Percentiles rank a stretch among this genome's conserved stretches.
Conservation (phyloP, 2,329 filamentous ascomycete species). For the Gaeumannomyces sp. region DNA sequence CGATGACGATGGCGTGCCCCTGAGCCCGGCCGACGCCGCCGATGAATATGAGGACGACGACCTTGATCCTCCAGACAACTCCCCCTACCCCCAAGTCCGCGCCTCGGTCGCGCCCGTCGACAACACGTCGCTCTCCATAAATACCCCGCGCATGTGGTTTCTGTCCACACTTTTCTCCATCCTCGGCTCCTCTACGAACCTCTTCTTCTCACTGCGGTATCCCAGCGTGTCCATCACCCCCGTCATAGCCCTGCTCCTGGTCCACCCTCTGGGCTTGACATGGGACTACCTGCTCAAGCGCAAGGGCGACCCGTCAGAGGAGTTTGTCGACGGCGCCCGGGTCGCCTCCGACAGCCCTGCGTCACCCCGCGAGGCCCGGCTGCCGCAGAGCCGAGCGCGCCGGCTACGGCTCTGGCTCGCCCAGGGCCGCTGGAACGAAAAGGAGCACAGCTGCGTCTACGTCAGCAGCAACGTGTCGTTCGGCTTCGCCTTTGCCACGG, state of each 20-base stretch:
- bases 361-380: conserved; percentile 13
- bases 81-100: conserved; percentile 71
- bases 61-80: conserved; percentile 58
- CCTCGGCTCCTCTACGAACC: conserved; percentile 74
- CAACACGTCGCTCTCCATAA: conserved; percentile 72
- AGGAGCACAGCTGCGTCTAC: conserved; percentile 83
- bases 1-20: conserved; percentile 25
- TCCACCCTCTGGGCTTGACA: conserved; percentile 73
- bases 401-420: conserved; percentile 66
- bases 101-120: conserved; percentile 73
- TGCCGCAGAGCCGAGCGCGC: conserved; percentile 24
- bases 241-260: conserved; percentile 78
- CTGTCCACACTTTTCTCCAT: conserved; percentile 75
- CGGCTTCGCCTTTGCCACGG: conserved; percentile 82
- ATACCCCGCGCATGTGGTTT: conserved; percentile 82
- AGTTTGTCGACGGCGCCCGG: conserved; percentile 38
- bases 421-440: conserved; percentile 80
- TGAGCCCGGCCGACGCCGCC: conserved; percentile 28
- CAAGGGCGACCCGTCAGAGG: conserved; percentile 42
- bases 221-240: conserved; percentile 85
- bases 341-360: conserved; percentile 15
- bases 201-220: conserved; percentile 87
- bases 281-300: conserved; percentile 73
- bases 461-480: conserved; percentile 88
- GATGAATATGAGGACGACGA: conserved; percentile 34